These are phyloP conservation scores for Hirsutella thompsonii DNA, from an alignment of 2,329 filamentous ascomycete species.

Conservation along the genomic window DNA sequence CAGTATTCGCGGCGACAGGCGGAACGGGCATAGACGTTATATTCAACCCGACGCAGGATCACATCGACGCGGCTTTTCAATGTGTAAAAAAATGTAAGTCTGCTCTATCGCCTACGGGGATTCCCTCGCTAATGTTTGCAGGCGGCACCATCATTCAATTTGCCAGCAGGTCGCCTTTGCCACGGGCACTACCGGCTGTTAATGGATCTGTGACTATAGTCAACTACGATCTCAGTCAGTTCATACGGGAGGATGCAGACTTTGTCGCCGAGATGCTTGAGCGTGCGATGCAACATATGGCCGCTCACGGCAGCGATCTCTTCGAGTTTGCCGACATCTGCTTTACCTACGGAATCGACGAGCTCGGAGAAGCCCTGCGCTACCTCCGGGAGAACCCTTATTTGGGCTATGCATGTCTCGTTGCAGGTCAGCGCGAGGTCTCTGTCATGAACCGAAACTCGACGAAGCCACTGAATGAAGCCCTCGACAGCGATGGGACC, in stretches of 20 bases:
- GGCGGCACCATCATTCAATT: slow-evolving; percentile 22
- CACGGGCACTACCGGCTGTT: slow-evolving; percentile 4
- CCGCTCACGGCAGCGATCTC: background rate
- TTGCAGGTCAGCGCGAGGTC: slow-evolving; percentile 8
- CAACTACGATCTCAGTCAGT: slow-evolving; percentile 18
- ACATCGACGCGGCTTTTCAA: slow-evolving; percentile 16
- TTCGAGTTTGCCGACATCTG: background rate
- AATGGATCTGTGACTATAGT: slow-evolving; percentile 14
- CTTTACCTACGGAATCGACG: slow-evolving; percentile 8
- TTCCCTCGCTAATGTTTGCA: slow-evolving; percentile 2
- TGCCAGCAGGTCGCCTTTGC: slow-evolving; percentile 9
- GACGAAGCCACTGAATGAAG: slow-evolving; percentile 14
- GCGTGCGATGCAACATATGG: slow-evolving; percentile 5
- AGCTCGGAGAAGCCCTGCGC: slow-evolving; percentile 14
- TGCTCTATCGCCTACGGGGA: background rate
- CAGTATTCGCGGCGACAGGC: slow-evolving; percentile 18
- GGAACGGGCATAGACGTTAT: slow-evolving; percentile 26
- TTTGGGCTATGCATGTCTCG: slow-evolving; percentile 10
- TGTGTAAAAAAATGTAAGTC: slow-evolving; percentile 23
- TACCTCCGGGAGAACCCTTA: slow-evolving; percentile 14
- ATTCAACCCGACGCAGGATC: slow-evolving; percentile 29
- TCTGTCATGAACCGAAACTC: slow-evolving; percentile 9
- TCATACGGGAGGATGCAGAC: slow-evolving; percentile 18
- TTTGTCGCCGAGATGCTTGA: slow-evolving; percentile 18
- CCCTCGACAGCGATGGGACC: slow-evolving; percentile 24